phyloP scores from a whole-genome alignment of 345 rosid genomes.

The Barbarea vulgaris region DNA sequence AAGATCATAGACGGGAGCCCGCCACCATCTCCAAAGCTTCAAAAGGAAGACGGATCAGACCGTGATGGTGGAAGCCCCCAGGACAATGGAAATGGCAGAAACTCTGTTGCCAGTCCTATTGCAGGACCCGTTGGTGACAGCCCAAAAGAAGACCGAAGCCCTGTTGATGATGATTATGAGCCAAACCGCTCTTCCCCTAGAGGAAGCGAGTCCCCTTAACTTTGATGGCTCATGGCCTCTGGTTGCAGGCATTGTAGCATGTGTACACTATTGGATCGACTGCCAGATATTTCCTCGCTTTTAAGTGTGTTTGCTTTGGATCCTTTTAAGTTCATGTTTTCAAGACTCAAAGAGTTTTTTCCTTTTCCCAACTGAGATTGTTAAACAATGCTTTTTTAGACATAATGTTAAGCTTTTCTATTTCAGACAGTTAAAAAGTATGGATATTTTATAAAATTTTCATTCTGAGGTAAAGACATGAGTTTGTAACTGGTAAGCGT shows the following conservation, averaged over 20 bases:
- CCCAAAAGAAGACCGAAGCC: conserved; percentile 34
- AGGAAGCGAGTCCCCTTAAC: conserved; percentile 46
- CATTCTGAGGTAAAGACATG: conserved; percentile 59
- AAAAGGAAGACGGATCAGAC: conserved; percentile 48
- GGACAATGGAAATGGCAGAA: conserved; percentile 42
- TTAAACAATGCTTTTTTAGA: background rate
- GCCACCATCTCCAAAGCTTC: conserved; percentile 48
- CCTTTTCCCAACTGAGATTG: background rate
- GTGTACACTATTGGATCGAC: conserved; percentile 25
- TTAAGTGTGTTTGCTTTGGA: conserved; percentile 20
- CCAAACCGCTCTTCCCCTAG: conserved; percentile 36
- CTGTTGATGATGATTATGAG: conserved; percentile 40
- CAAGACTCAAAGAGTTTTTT: background rate
- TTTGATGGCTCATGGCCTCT: conserved; percentile 9
- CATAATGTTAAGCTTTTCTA: conserved; percentile 1
- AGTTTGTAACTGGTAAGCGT: conserved; percentile 69
- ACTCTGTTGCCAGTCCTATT: conserved; percentile 45
- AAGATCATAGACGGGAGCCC: conserved; percentile 46
- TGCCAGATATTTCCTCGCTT: conserved; percentile 17
- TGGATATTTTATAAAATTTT: background rate
- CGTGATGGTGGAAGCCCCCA: conserved; percentile 49
- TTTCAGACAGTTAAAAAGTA: background rate
- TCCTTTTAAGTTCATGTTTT: background rate
- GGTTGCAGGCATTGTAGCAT: conserved; percentile 11
- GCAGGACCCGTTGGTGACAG: conserved; percentile 38